A percentile compares a stretch with the other conserved stretches of the same genome.
These are phyloP conservation scores for Penicillium soppii DNA, from an alignment of 495 filamentous ascomycete species.

Conservation along the genomic window DNA sequence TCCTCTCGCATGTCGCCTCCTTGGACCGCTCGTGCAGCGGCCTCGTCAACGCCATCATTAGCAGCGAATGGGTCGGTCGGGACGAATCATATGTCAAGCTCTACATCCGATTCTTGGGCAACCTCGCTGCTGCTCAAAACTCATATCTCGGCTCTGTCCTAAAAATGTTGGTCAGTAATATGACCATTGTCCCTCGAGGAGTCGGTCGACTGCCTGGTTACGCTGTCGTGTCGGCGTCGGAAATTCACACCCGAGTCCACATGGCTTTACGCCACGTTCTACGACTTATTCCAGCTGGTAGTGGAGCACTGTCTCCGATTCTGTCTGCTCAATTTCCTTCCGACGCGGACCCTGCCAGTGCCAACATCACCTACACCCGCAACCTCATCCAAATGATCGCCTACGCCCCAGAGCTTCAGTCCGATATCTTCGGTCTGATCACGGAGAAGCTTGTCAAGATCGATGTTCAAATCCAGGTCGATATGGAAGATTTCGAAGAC, in stretches of 20 bases:
- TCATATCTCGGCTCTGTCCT: constrained; percentile 63
- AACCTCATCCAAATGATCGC: constrained; percentile 72
- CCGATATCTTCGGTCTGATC: constrained; percentile 79
- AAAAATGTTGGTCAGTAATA: constrained; percentile 75
- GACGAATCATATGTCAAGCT: constrained; percentile 76
- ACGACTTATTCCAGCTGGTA: constrained; percentile 73
- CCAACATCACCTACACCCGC: constrained; percentile 72
- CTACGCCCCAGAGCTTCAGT: constrained; percentile 77
- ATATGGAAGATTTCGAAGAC: constrained; percentile 82
- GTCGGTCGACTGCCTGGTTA: constrained; percentile 61
- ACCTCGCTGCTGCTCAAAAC: constrained; percentile 75
- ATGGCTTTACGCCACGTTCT: constrained; percentile 72
- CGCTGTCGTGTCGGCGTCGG: constrained; percentile 53
- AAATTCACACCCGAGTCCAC: constrained; percentile 69
- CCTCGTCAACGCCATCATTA: constrained; percentile 69
- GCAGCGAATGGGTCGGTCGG: constrained; percentile 79
- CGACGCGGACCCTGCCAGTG: constrained; percentile 66
- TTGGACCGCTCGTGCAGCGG: constrained; percentile 72
- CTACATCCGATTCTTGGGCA: constrained; percentile 77
- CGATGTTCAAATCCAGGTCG: constrained; percentile 90
- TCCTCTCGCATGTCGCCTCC: constrained; percentile 69
- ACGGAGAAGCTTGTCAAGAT: constrained; percentile 84
- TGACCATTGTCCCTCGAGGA: constrained; percentile 54
- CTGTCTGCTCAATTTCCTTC: constrained; percentile 70
- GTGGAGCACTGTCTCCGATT: constrained; percentile 64